A percentile compares a stretch with the other conserved stretches of the same genome.
phyloP scores from a whole-genome alignment of 1,284 basidiomycete genomes.

The Porodaedalea pini region DNA sequence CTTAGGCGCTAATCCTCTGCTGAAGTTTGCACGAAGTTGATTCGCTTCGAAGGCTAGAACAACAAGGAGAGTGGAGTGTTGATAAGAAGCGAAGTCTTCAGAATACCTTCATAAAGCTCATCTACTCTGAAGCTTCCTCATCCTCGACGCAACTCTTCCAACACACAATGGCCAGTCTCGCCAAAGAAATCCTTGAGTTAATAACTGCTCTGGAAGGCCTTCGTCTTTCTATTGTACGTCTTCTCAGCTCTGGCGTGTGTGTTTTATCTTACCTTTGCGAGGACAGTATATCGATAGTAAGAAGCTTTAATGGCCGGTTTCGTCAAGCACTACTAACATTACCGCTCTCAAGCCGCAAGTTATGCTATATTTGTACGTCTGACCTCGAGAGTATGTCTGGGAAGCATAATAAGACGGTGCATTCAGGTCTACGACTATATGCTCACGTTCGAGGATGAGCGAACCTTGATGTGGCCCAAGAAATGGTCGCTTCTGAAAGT shows the following conservation, averaged over 20 bases:
- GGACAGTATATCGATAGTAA: not conserved
- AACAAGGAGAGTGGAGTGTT: too few species aligned
- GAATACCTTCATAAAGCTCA: too few species aligned
- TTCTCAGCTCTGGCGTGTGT: not conserved
- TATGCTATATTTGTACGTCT: not conserved
- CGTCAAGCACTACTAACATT: not conserved
- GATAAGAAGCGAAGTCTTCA: too few species aligned
- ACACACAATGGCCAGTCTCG: not conserved
- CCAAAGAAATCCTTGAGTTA: not conserved
- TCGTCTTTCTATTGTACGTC: not conserved
- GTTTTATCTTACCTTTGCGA: not conserved
- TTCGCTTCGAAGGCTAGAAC: too few species aligned
- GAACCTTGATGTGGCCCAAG: not conserved
- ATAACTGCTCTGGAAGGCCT: not conserved
- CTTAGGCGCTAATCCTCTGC: too few species aligned
- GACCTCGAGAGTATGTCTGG: too few species aligned
- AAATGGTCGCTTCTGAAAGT: not conserved
- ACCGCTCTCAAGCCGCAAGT: not conserved
- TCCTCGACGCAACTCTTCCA: not conserved
- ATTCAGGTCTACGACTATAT: conserved; percentile 3
- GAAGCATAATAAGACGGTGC: not conserved
- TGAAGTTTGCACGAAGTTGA: too few species aligned
- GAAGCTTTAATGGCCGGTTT: not conserved
- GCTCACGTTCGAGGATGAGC: conserved; percentile 2
- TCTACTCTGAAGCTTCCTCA: too few species aligned